A percentile compares a stretch with the other conserved stretches of the same genome.
Conservation (phyloP, 176 grass and related monocot species). For the Lolium rigidum region DNA sequence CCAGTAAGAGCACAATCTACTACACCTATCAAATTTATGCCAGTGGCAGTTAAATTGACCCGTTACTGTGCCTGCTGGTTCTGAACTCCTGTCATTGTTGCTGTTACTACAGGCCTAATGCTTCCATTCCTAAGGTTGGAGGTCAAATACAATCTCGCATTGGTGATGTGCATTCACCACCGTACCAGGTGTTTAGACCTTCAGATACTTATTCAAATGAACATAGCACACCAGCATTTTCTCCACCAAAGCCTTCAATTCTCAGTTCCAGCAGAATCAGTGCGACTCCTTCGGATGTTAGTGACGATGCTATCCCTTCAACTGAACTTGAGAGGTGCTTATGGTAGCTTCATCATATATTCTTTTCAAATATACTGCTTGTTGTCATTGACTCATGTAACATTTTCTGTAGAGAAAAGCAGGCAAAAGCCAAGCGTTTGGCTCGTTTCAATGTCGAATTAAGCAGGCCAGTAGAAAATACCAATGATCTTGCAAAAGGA, state of each 20-base stretch:
- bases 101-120: conserved; percentile 53
- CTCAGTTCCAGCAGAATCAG: conserved; percentile 44
- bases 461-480: conserved; percentile 64
- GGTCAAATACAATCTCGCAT: conserved; percentile 49
- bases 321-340: conserved; percentile 61
- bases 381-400: conserved; percentile 41
- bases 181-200: conserved; percentile 39
- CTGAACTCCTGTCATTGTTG: conserved; percentile 13
- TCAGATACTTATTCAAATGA: conserved; percentile 37
- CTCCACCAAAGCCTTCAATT: conserved; percentile 52
- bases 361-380: conserved; percentile 7
- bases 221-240: conserved; percentile 34
- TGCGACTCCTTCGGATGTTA: conserved; percentile 31
- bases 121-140: conserved; percentile 43
- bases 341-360: conserved; percentile 23
- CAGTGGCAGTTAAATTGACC: conserved; percentile 9
- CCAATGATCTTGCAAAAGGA: conserved; percentile 50
- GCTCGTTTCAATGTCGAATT: conserved; percentile 83
- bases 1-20: neutral
- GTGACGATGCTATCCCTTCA: conserved; percentile 45
- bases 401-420: conserved; percentile 67
- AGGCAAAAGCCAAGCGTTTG: conserved; percentile 85
- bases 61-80: conserved; percentile 11
- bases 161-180: conserved; percentile 33
- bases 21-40: neutral